Base-by-base conservation (phyloP, 2,329 filamentous ascomycete genomes). In the Juglanconis sp. region DNA sequence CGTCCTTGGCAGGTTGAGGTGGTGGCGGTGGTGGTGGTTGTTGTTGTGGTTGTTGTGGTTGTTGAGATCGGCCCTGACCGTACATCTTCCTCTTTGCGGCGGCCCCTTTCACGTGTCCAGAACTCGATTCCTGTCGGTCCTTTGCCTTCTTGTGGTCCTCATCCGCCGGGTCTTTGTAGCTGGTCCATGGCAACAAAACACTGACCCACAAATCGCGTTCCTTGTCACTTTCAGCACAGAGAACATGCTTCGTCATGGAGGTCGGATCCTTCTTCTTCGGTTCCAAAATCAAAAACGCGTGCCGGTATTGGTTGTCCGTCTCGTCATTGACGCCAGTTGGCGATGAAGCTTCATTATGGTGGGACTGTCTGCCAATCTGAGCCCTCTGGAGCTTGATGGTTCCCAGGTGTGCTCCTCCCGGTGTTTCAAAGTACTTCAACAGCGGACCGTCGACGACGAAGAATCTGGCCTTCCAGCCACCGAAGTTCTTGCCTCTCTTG, bases 401-500 rank as follows among this genome's bases (percentile, higher is more conserved):
- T 3, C 95, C 95, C 44, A 98, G 78, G 71, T 97, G 92, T 15
- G 92, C 87, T 49, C 95, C 95, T 53, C 94, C 93, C 3, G 92
- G 92, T 2, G 89, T 86, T 74, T 99, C 95, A 68, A 91, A 98
- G 72, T 99, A 99, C 68, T 90, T 92, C 68, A 99, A 69, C 8
- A 79, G 74, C n/a, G 83, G 82, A 0, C 84, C 82, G 56, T 86
- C 82, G 11, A 86, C 77, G 30, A 85, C 76, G 68, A 87, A 88
- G 69, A 85, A 87, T 38, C 85, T 77, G 10, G 92, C 93, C 75
- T 99, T 99, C 95, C 95, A 99, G 53, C 95, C 95, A 55, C 95
- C 95, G 76, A 99, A 99, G 70, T 98, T 98, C 80, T 99, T 99
- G 53, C 95, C 95, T 67, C 91, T 86, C 78, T 99, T 99, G 2